Evolutionary conservation across 257 asterid genomes (phyloP).

Genomic region (Petrea volubilis): DNA sequence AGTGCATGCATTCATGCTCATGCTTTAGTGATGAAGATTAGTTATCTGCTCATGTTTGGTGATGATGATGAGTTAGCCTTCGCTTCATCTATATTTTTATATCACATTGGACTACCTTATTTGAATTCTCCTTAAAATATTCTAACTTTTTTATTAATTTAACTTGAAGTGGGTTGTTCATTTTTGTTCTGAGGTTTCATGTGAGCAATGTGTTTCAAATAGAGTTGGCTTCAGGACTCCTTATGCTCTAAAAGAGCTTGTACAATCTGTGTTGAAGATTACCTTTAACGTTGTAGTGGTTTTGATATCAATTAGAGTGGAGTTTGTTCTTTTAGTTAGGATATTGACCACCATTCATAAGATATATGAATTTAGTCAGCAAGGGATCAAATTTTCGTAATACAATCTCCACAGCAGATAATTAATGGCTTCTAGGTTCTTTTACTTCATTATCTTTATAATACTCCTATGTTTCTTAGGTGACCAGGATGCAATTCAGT

Average conservation of each 20-base stretch:
- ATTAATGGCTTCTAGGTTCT: background rate
- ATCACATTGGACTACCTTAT: background rate
- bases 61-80: too few relatives aligned
- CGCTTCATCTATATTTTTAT: too few relatives aligned
- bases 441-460: constrained; percentile 11
- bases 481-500: constrained; percentile 95
- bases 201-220: background rate
- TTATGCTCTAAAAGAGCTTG: background rate
- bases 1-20: background rate
- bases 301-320: background rate
- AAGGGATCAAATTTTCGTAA: background rate
- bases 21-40: background rate
- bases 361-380: too few relatives aligned
- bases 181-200: background rate
- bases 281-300: background rate
- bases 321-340: background rate
- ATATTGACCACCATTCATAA: background rate
- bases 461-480: constrained; percentile 38
- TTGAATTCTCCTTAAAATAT: too few relatives aligned
- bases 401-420: constrained; percentile 20
- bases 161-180: background rate
- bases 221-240: background rate
- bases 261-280: too few relatives aligned
- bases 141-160: too few relatives aligned
- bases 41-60: too few relatives aligned